A percentile compares a stretch with the other conserved stretches of the same genome.
Evolutionary conservation across 352 stramenopile genomes (phyloP).

Genomic region (Pythium grandisporangium): DNA sequence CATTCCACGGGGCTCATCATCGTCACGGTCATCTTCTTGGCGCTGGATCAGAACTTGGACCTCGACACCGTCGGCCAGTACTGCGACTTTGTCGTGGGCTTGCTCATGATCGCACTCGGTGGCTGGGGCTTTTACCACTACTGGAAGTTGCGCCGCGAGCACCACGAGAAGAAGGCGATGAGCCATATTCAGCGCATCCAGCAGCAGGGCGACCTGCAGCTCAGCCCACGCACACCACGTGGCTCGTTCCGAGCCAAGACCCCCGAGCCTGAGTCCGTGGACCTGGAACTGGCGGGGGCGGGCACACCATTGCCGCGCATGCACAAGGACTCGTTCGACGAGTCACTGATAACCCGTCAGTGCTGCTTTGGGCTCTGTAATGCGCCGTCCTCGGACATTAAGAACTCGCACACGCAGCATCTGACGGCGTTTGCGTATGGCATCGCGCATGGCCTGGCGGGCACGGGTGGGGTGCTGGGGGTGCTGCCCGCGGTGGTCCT

Average conservation of each 20-base stretch:
- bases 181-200: conserved; percentile 18
- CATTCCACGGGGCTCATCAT: conserved; percentile 76
- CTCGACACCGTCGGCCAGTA: conserved; percentile 31
- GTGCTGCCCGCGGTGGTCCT: conserved; percentile 69
- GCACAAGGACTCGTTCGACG: conserved; percentile 19
- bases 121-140: conserved; percentile 32
- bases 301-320: not conserved
- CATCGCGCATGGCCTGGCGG: conserved; percentile 64
- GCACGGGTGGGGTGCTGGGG: conserved; percentile 35
- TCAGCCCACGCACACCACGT: conserved; percentile 6
- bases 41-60: conserved; percentile 22
- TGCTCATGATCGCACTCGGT: conserved; percentile 47
- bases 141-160: conserved; percentile 24
- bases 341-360: conserved; percentile 22
- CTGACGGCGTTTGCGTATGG: conserved; percentile 44
- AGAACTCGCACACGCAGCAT: conserved; percentile 19
- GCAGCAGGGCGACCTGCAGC: conserved; percentile 4
- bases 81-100: conserved; percentile 44
- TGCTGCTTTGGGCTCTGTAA: conserved; percentile 31
- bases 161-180: conserved; percentile 16
- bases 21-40: conserved; percentile 54
- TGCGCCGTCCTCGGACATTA: conserved; percentile 30
- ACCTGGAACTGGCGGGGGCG: not conserved
- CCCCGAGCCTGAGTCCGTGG: not conserved
- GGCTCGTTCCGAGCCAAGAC: conserved; percentile 7